phyloP scores from a whole-genome alignment of 2,329 filamentous ascomycete species.

The Penicillium occitanis region DNA sequence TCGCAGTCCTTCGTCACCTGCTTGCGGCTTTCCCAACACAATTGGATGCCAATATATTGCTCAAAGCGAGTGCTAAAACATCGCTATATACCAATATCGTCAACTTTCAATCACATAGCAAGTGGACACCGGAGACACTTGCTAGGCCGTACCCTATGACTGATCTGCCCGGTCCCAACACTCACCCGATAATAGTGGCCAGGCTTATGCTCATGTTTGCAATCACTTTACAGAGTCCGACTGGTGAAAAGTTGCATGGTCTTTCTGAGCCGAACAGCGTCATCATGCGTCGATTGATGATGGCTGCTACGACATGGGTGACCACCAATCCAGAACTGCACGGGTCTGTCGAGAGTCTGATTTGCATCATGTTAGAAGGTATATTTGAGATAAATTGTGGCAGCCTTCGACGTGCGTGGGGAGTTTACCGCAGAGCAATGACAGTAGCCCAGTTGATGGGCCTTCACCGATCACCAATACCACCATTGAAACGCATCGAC shows the following conservation, averaged over 20 bases:
- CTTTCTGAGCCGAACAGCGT: constrained; percentile 28
- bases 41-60: constrained; percentile 23
- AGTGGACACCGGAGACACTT: constrained; percentile 22
- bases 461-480: constrained; percentile 32
- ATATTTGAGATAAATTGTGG: constrained; percentile 39
- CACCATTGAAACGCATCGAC: constrained; percentile 22
- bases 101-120: constrained; percentile 23
- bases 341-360: constrained; percentile 39
- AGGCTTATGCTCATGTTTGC: constrained; percentile 36
- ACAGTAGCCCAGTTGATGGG: constrained; percentile 43
- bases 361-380: constrained; percentile 43
- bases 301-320: constrained; percentile 31
- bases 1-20: background rate
- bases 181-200: constrained; percentile 37
- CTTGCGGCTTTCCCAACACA: constrained; percentile 22
- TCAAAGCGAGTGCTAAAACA: constrained; percentile 20
- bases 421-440: constrained; percentile 38
- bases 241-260: constrained; percentile 16
- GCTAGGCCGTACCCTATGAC: constrained; percentile 15
- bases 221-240: constrained; percentile 30
- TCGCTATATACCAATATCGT: constrained; percentile 18
- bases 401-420: constrained; percentile 41
- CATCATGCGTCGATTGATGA: constrained; percentile 29
- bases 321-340: constrained; percentile 39
- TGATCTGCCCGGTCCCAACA: constrained; percentile 21